Percentiles rank a stretch among this genome's conserved stretches.
These are phyloP conservation scores for Flaveria floridana DNA, from an alignment of 140 eudicot species.

Conservation along the genomic window DNA sequence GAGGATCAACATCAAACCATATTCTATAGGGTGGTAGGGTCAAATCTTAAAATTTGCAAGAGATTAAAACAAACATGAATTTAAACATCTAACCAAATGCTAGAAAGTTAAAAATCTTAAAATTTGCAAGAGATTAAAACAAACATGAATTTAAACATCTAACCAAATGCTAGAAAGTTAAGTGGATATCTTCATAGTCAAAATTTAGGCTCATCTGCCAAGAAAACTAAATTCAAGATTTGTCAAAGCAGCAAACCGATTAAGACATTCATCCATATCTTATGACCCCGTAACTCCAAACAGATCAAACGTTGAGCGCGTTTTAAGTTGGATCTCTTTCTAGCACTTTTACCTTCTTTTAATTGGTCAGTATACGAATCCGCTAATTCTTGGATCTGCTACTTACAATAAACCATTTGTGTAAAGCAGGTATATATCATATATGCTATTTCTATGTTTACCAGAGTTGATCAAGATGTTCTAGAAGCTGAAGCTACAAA, in stretches of 20 bases:
- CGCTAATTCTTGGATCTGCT: background rate
- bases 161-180: too few relatives aligned
- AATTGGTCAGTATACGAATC: background rate
- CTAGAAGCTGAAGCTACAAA: conserved; percentile 36
- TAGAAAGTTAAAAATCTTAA: too few relatives aligned
- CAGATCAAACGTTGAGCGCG: background rate
- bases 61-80: too few relatives aligned
- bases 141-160: too few relatives aligned
- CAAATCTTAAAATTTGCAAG: too few relatives aligned
- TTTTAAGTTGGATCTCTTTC: background rate
- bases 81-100: too few relatives aligned
- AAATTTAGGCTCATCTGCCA: background rate
- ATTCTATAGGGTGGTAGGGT: too few relatives aligned
- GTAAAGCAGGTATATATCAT: background rate
- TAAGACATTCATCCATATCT: background rate
- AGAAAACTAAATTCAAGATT: background rate
- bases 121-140: too few relatives aligned
- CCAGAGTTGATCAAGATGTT: conserved; percentile 24
- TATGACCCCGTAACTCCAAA: background rate
- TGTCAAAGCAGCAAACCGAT: background rate
- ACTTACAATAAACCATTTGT: background rate
- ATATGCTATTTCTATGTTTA: background rate
- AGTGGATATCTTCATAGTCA: too few relatives aligned
- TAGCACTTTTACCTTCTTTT: too few relatives aligned
- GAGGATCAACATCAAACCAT: too few relatives aligned